Percentiles rank a stretch among this genome's conserved stretches.
Conservation (phyloP, 371 early-diverging fungal genomes). For the Rhizopus arrhizus region DNA sequence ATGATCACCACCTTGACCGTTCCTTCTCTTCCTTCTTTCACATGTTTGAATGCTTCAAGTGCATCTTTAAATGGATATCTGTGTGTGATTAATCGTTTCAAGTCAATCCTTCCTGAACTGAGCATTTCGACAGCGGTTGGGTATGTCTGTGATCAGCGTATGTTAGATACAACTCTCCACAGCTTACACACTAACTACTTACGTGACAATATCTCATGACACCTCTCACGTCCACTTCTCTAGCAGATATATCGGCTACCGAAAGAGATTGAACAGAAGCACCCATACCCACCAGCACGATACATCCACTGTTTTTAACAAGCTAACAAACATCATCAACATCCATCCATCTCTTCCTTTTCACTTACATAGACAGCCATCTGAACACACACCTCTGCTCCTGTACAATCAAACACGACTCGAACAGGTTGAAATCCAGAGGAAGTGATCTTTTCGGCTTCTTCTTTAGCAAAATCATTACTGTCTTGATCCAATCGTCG, state of each 20-base stretch:
- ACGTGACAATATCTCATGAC: slow-evolving; percentile 57
- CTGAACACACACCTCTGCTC: slow-evolving; percentile 57
- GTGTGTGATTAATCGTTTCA: slow-evolving; percentile 54
- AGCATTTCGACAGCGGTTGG: slow-evolving; percentile 52
- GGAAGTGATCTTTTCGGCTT: slow-evolving; percentile 21
- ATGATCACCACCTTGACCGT: slow-evolving; percentile 56
- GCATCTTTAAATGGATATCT: slow-evolving; percentile 48
- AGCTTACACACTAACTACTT: slow-evolving; percentile 13
- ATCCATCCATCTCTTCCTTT: neutral
- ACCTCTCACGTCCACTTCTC: slow-evolving; percentile 55
- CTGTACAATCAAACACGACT: slow-evolving; percentile 55
- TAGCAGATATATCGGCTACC: slow-evolving; percentile 44
- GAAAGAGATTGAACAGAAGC: slow-evolving; percentile 48
- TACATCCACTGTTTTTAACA: slow-evolving; percentile 49
- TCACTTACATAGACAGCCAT: slow-evolving; percentile 43
- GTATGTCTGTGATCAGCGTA: slow-evolving; percentile 30
- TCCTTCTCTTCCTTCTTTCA: slow-evolving; percentile 46
- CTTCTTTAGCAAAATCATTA: slow-evolving; percentile 46
- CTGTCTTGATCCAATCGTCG: slow-evolving; percentile 34
- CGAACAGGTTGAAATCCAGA: slow-evolving; percentile 37
- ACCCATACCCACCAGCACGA: slow-evolving; percentile 57
- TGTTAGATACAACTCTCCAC: neutral
- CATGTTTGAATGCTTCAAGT: slow-evolving; percentile 54
- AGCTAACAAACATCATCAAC: slow-evolving; percentile 26
- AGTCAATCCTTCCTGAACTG: slow-evolving; percentile 47